Percentiles rank a stretch among this genome's conserved stretches.
These are phyloP conservation scores for Lithocarpus polystachyus DNA, from an alignment of 306 rosid species.

Conservation along the genomic window DNA sequence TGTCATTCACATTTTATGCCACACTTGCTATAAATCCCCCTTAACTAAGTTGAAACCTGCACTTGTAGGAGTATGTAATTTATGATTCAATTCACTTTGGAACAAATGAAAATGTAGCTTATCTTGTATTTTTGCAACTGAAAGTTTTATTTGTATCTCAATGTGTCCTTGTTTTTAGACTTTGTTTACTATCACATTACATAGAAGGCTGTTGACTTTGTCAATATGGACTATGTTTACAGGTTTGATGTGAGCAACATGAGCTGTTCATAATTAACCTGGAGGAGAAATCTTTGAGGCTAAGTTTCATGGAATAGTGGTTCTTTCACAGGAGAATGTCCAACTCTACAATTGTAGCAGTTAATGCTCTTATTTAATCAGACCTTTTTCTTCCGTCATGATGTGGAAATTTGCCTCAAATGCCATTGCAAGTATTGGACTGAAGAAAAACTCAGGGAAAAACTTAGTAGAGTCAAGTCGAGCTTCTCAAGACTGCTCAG, in stretches of 20 bases:
- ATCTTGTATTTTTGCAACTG: not conserved
- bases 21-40: not conserved
- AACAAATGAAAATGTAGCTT: not conserved
- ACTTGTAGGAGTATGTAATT: not conserved
- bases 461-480: conserved; percentile 38
- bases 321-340: conserved; percentile 17
- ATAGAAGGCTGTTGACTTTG: not conserved
- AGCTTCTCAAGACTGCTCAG: conserved; percentile 64
- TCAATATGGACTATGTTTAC: not conserved
- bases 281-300: not conserved
- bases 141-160: not conserved
- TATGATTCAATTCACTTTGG: too few species aligned
- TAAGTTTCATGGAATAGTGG: conserved; percentile 17
- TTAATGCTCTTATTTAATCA: conserved; percentile 13
- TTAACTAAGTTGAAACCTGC: not conserved
- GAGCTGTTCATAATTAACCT: conserved; percentile 2
- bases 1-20: not conserved
- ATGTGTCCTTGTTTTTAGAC: not conserved
- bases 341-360: conserved; percentile 10
- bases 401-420: conserved; percentile 87
- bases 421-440: conserved; percentile 59
- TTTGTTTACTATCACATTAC: not conserved
- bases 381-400: conserved; percentile 12
- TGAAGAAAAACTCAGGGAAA: conserved; percentile 58
- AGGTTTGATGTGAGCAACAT: conserved; percentile 27